Evolutionary conservation across 768 basidiomycete species (phyloP), one percentile per base, ranked within the genome.

Genomic region (Calocybe indica): DNA sequence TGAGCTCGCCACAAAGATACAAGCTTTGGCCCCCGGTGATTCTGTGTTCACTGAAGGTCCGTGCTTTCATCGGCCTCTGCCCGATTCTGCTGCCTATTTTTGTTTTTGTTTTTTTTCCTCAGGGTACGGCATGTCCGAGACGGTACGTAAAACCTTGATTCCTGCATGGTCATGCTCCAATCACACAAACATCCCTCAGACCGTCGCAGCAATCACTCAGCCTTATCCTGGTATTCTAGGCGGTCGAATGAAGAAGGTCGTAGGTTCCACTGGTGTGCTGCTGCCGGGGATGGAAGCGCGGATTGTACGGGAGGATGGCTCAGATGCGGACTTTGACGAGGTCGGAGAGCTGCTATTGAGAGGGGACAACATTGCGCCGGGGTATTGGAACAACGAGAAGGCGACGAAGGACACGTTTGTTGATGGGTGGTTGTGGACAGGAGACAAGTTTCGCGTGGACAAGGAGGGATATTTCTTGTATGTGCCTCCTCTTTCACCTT

Each of bases 81-180:
- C 22, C 22, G 2, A 22, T 22, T 22, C 22, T 22, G 22, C 22
- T 2, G 22, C 22, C 4, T 22, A 22, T 22, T 22, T 22, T 22
- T 22, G 28, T 15, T 47, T 34, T 9, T 38, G 28, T 15, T 47
- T 34, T 9, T 38, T 38, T 31, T 40, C 34, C 22, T 14, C 43
- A 83, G 85, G 83, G 0, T 88, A 85, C 54, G 87, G 87, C 14
- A 77, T 85, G 74, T 84, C 83, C 0, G 84, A 86, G 71, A 61
- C 62, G 43, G 83, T 84, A 57, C 44, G 83, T 64, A 14, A 28
- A 43, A 14, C 12, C 5, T 15, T 14, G 1, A 43, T 37, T 32
- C 6, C 35, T 14, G 30, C 8, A 7, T 12, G 1, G 11, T 11
- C 14, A 15, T 6, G 15, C 9, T 0, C 11, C 11, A 12, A 10